phyloP scores from a whole-genome alignment of 805 yeast genomes.

The Blastobotrys attinorum region DNA sequence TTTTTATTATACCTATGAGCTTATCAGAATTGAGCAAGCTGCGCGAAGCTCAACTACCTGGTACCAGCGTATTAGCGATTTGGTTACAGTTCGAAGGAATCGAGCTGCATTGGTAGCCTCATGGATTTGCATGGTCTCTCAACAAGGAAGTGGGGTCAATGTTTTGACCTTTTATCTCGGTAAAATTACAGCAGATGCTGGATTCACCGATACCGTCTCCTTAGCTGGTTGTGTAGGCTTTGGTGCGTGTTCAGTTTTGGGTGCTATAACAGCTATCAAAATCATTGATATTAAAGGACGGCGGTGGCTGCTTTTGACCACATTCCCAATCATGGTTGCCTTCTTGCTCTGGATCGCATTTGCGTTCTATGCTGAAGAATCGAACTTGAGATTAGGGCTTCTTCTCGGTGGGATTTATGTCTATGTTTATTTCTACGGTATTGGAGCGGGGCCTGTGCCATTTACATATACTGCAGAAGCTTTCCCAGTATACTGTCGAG shows the following conservation, averaged over 20 bases:
- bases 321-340: slow-evolving; percentile 53
- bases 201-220: slow-evolving; percentile 53
- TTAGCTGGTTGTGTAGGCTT: slow-evolving; percentile 80
- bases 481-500: slow-evolving; percentile 70
- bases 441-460: slow-evolving; percentile 87
- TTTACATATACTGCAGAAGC: slow-evolving; percentile 85
- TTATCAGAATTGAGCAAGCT: slow-evolving; percentile 43
- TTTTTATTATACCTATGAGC: slow-evolving; percentile 51
- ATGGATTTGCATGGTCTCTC: slow-evolving; percentile 77
- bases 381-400: slow-evolving; percentile 49
- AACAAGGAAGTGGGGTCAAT: slow-evolving; percentile 85
- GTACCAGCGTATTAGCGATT: slow-evolving; percentile 27
- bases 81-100: slow-evolving; percentile 68
- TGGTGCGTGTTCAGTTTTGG: slow-evolving; percentile 70
- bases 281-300: slow-evolving; percentile 76
- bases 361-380: slow-evolving; percentile 58
- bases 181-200: slow-evolving; percentile 61
- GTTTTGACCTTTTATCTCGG: slow-evolving; percentile 83
- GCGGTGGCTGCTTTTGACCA: slow-evolving; percentile 46
- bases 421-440: slow-evolving; percentile 64
- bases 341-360: slow-evolving; percentile 46
- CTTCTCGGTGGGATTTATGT: slow-evolving; percentile 68
- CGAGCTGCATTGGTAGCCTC: slow-evolving; percentile 78
- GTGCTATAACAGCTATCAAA: slow-evolving; percentile 76
- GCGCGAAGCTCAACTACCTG: slow-evolving; percentile 30